A percentile compares a stretch with the other conserved stretches of the same genome.
Conservation (phyloP, 2,329 filamentous ascomycete genomes). For the Scedosporium minutisporum region DNA sequence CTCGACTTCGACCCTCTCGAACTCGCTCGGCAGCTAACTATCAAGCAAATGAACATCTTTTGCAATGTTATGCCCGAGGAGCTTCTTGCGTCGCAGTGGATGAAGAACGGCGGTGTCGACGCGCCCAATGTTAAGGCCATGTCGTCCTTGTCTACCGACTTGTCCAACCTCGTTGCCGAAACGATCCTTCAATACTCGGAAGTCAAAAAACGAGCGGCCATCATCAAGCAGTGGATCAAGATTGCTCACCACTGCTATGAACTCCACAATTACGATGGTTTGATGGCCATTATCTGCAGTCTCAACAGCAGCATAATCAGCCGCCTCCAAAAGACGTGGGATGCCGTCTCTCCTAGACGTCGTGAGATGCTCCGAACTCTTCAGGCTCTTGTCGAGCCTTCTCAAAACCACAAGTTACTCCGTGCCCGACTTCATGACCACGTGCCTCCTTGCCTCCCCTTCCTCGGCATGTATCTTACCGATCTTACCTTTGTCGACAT, state of each 20-base stretch:
- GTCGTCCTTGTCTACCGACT: constrained; percentile 82
- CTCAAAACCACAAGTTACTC: constrained; percentile 82
- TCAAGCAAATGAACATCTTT: constrained; percentile 86
- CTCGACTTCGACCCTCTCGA: constrained; percentile 88
- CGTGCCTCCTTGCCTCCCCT: constrained; percentile 85
- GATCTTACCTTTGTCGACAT: constrained; percentile 94
- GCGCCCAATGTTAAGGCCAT: constrained; percentile 89
- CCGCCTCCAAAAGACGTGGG: constrained; percentile 86
- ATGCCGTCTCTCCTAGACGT: constrained; percentile 72
- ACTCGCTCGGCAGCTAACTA: constrained; percentile 80
- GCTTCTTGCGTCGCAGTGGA: constrained; percentile 86
- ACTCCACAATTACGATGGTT: constrained; percentile 87
- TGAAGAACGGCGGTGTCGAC: constrained; percentile 69
- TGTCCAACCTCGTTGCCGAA: constrained; percentile 87
- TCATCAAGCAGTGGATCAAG: constrained; percentile 99
- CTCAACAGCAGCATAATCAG: constrained; percentile 86
- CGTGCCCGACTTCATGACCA: constrained; percentile 76
- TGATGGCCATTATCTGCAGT: constrained; percentile 96
- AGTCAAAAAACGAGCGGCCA: constrained; percentile 77
- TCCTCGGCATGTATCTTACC: constrained; percentile 91
- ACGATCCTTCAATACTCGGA: constrained; percentile 84
- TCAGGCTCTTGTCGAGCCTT: constrained; percentile 76
- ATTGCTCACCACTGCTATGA: constrained; percentile 78
- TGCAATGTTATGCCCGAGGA: constrained; percentile 89
- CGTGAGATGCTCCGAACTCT: constrained; percentile 70